Evolutionary conservation across 73 alveolate species (phyloP).

Genomic region (Tetrahymena malaccensis): DNA sequence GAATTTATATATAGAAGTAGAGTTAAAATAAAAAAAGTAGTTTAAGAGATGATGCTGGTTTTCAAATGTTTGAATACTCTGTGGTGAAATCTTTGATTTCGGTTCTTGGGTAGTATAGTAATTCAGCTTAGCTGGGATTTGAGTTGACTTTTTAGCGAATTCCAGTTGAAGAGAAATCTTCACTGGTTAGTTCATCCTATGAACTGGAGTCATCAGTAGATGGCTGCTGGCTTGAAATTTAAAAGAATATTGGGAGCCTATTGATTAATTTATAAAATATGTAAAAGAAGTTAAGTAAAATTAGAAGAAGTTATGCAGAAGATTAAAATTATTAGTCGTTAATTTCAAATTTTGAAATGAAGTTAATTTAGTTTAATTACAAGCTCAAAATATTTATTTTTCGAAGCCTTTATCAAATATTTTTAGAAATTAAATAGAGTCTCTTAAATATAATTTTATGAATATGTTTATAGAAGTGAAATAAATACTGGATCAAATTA

Average conservation of each 20-base stretch:
- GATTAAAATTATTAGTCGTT: no score
- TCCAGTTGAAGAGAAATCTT: not conserved
- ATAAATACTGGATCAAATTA: no score
- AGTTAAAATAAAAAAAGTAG: not conserved
- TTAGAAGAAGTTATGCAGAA: no score
- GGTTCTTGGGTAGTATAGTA: not conserved
- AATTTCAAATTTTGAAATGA: no score
- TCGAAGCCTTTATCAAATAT: no score
- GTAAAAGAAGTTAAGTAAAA: not conserved
- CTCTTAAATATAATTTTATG: no score
- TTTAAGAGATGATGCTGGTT: not conserved
- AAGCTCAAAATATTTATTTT: no score
- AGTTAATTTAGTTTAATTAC: no score
- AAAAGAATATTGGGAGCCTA: not conserved
- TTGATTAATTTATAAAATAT: not conserved
- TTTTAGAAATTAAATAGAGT: no score
- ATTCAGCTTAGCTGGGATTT: not conserved
- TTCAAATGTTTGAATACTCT: not conserved
- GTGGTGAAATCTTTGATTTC: not conserved
- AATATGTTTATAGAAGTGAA: no score
- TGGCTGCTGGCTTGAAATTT: not conserved
- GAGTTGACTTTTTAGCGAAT: not conserved
- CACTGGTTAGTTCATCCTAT: not conserved
- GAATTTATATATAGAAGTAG: not conserved
- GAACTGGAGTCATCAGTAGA: not conserved